Conservation (phyloP, 2,329 filamentous ascomycete genomes). For the Pezicula carpinea region DNA sequence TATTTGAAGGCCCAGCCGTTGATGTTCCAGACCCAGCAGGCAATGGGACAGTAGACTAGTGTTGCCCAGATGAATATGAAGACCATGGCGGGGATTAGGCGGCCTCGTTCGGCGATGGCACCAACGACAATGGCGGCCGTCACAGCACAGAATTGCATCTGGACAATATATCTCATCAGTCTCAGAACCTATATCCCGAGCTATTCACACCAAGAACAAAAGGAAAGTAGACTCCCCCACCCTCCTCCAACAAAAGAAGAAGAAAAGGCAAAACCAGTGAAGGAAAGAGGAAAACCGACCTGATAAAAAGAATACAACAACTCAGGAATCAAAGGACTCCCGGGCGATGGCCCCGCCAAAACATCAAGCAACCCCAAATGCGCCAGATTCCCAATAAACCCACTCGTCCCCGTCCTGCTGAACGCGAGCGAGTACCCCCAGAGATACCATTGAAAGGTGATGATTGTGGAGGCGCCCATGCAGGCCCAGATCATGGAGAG, state of each 20-base stretch:
- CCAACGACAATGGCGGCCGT: slow-evolving; percentile 86
- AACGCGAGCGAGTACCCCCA: slow-evolving; percentile 96
- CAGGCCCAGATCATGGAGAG: slow-evolving; percentile 92
- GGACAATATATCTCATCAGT: no score
- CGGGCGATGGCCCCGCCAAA: slow-evolving; percentile 72
- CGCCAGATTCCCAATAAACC: slow-evolving; percentile 82
- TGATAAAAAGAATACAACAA: slow-evolving; percentile 90
- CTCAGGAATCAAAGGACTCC: slow-evolving; percentile 81
- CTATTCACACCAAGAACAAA: no score
- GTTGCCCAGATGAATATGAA: slow-evolving; percentile 95
- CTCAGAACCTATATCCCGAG: no score
- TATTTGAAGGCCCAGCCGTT: slow-evolving; percentile 87
- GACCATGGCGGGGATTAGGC: slow-evolving; percentile 84
- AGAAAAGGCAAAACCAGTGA: neutral
- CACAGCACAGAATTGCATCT: slow-evolving; percentile 95
- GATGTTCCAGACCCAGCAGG: slow-evolving; percentile 90
- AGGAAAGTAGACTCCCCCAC: no score
- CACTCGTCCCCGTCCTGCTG: slow-evolving; percentile 70
- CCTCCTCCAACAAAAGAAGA: no score
- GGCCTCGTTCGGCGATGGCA: slow-evolving; percentile 84
- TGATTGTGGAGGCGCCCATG: slow-evolving; percentile 84
- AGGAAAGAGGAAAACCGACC: slow-evolving; percentile 37
- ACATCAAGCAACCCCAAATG: slow-evolving; percentile 85
- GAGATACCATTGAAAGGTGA: slow-evolving; percentile 97
- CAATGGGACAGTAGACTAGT: slow-evolving; percentile 88